phyloP scores from a whole-genome alignment of 768 basidiomycete genomes.

The Boletellus emodensis region DNA sequence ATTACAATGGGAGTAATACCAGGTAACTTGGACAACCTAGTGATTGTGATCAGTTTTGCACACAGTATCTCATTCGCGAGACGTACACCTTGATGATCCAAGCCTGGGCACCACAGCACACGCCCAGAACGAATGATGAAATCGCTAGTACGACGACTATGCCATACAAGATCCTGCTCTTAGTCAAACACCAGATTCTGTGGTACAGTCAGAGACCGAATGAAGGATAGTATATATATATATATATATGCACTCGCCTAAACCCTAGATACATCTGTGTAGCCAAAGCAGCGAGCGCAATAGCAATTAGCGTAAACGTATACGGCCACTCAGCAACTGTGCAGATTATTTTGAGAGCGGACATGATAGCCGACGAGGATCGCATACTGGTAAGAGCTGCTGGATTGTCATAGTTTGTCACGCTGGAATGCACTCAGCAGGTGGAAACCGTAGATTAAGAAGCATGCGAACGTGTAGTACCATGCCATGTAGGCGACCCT shows the following conservation, averaged over 20 bases:
- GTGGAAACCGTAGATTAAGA: neutral
- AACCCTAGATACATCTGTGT: conserved; percentile 47
- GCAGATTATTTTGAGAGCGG: neutral
- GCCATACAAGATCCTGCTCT: no score
- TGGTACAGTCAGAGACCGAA: no score
- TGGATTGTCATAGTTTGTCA: conserved; percentile 13
- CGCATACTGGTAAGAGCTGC: conserved; percentile 4
- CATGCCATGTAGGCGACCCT: conserved; percentile 8
- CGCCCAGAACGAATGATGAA: no score
- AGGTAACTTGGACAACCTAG: conserved; percentile 39
- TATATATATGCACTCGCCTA: no score
- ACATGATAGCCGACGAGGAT: neutral
- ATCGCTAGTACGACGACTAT: no score
- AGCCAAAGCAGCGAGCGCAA: conserved; percentile 43
- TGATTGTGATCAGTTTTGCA: neutral
- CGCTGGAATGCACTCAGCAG: conserved; percentile 2
- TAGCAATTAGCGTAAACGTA: conserved; percentile 46
- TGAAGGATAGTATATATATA: no score
- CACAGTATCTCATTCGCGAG: neutral
- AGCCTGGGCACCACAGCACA: conserved; percentile 35
- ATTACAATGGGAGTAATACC: conserved; percentile 28
- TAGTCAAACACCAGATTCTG: neutral
- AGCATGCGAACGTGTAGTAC: neutral
- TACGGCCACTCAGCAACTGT: conserved; percentile 46
- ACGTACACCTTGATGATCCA: conserved; percentile 33